phyloP scores from a whole-genome alignment of 2,329 filamentous ascomycete species.

The Talaromyces funiculosus region DNA sequence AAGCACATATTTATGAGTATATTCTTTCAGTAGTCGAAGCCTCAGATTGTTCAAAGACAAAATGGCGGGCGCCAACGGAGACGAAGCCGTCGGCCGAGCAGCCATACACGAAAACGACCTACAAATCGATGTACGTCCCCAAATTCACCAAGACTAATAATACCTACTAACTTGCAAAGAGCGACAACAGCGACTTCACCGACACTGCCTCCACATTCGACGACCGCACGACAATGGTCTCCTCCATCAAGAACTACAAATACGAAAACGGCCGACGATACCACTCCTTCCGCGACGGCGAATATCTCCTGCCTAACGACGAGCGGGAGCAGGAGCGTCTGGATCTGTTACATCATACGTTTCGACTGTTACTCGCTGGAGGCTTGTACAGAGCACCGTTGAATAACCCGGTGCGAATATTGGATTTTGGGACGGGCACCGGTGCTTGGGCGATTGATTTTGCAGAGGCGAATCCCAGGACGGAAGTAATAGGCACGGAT shows the following conservation, averaged over 20 bases:
- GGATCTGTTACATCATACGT: slow-evolving; percentile 28
- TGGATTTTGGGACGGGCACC: slow-evolving; percentile 49
- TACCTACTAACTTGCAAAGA: background rate
- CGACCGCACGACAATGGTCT: slow-evolving; percentile 14
- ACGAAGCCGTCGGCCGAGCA: background rate
- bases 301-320: slow-evolving; percentile 30
- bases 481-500: slow-evolving; percentile 18
- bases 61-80: background rate
- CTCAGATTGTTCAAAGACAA: background rate
- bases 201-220: slow-evolving; percentile 9
- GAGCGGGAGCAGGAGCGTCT: slow-evolving; percentile 30
- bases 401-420: slow-evolving; percentile 17
- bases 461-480: slow-evolving; percentile 22
- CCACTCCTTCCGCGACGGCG: slow-evolving; percentile 26
- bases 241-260: slow-evolving; percentile 17
- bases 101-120: background rate
- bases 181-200: slow-evolving; percentile 1
- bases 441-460: slow-evolving; percentile 27
- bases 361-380: slow-evolving; percentile 19
- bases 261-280: slow-evolving; percentile 29
- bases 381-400: slow-evolving; percentile 28
- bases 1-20: background rate
- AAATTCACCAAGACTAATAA: background rate
- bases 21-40: background rate
- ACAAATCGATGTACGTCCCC: background rate